Evolutionary conservation across 176 grass and related monocot species (phyloP).

Genomic region (Secale cereale): DNA sequence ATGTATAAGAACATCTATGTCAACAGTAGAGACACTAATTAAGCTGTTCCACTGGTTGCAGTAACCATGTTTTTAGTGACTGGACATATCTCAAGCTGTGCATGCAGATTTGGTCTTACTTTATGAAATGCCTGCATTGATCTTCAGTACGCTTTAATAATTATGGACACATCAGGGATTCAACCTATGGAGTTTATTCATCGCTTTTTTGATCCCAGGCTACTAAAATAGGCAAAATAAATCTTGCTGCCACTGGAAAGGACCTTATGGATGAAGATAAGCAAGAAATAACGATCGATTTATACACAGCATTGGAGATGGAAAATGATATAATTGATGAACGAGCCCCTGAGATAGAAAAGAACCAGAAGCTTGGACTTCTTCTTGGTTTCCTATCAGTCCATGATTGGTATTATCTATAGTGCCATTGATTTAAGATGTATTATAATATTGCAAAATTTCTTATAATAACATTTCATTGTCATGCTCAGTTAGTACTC

Average conservation of each 20-base stretch:
- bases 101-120: conserved; percentile 11
- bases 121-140: not conserved
- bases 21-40: not conserved
- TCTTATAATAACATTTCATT: not conserved
- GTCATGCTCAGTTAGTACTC: not conserved
- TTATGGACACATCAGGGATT: not conserved
- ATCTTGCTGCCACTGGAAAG: conserved; percentile 97
- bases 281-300: conserved; percentile 90
- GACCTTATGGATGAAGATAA: conserved; percentile 99
- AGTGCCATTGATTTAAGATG: not conserved
- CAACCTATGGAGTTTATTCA: conserved; percentile 10
- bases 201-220: conserved; percentile 50
- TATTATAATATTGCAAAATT: not conserved
- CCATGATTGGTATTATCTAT: conserved; percentile 73
- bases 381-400: conserved; percentile 94
- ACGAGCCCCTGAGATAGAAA: conserved; percentile 71
- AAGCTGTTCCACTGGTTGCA: not conserved
- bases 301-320: conserved; percentile 85
- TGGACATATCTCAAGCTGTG: not conserved
- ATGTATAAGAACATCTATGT: too few relatives aligned
- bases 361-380: conserved; percentile 98
- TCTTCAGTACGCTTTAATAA: not conserved
- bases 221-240: conserved; percentile 99
- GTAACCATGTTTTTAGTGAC: not conserved
- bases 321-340: conserved; percentile 80